Evolutionary conservation across 345 rosid species (phyloP).

Genomic region (Populus deltoides): DNA sequence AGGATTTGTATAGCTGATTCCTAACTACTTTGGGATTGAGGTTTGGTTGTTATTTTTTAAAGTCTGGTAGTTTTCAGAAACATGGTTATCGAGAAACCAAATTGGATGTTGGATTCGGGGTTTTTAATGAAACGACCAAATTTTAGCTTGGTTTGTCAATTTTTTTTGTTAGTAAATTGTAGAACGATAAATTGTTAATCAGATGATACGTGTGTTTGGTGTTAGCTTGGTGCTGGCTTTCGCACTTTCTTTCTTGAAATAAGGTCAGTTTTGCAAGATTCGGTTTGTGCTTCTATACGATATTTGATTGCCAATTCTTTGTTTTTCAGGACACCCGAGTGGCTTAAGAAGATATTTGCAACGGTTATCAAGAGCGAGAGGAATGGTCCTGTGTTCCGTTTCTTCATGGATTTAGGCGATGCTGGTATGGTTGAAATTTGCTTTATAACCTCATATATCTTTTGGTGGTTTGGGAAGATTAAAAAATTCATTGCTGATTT

Average conservation of each 20-base stretch:
- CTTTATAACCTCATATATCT: not conserved
- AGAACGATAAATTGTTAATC: not conserved
- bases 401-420: constrained; percentile 94
- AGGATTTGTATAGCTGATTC: too few relatives aligned
- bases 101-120: too few relatives aligned
- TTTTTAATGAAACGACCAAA: too few relatives aligned
- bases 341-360: constrained; percentile 89
- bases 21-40: too few relatives aligned
- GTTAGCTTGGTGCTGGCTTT: not conserved
- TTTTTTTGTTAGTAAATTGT: not conserved
- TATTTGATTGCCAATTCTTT: constrained; percentile 11
- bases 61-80: too few relatives aligned
- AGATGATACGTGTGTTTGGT: not conserved
- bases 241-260: not conserved
- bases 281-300: not conserved
- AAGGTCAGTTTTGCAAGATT: not conserved
- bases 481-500: not conserved
- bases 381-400: constrained; percentile 85
- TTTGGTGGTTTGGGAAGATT: not conserved
- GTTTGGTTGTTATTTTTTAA: too few relatives aligned
- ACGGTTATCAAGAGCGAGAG: constrained; percentile 76
- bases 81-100: too few relatives aligned
- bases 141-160: not conserved
- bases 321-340: constrained; percentile 66
- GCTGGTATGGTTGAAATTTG: constrained; percentile 58